These are phyloP conservation scores for Coemansia interrupta DNA, from an alignment of 192 early-diverging fungal species.

Conservation along the genomic window DNA sequence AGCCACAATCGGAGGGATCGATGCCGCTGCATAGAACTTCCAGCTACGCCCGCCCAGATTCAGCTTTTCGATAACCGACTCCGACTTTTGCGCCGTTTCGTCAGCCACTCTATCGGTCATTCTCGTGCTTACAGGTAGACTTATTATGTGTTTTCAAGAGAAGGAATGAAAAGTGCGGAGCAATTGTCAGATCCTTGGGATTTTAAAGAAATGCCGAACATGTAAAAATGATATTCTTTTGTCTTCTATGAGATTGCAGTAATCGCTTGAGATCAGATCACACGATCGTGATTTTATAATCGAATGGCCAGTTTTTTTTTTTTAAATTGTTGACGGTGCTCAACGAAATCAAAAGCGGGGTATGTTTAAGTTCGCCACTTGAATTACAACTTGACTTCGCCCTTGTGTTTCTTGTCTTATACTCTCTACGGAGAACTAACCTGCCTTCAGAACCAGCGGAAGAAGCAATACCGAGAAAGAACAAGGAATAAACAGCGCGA, in stretches of 20 bases:
- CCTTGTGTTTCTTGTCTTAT: neutral
- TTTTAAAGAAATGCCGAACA: too few relatives aligned
- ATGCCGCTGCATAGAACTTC: constrained; percentile 68
- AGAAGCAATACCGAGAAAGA: too few relatives aligned
- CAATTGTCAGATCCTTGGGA: neutral
- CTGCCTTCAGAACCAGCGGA: too few relatives aligned
- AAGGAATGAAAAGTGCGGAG: neutral
- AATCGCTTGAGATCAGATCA: too few relatives aligned
- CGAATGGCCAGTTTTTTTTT: neutral
- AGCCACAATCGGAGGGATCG: constrained; percentile 56
- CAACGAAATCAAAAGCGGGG: too few relatives aligned
- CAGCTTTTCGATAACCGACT: constrained; percentile 39
- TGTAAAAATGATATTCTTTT: too few relatives aligned
- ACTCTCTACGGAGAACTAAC: too few relatives aligned
- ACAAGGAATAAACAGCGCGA: too few relatives aligned
- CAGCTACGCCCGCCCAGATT: constrained; percentile 53
- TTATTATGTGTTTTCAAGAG: neutral
- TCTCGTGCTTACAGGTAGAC: neutral
- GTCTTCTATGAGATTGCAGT: too few relatives aligned
- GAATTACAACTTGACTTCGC: neutral
- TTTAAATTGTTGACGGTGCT: neutral
- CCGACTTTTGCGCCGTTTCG: constrained; percentile 30
- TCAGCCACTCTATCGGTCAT: constrained; percentile 31
- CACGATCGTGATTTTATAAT: too few relatives aligned
- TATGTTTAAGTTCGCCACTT: too few relatives aligned